Conservation (phyloP, 1,139 yeast species). For the Saccharomyces pastorianus region DNA sequence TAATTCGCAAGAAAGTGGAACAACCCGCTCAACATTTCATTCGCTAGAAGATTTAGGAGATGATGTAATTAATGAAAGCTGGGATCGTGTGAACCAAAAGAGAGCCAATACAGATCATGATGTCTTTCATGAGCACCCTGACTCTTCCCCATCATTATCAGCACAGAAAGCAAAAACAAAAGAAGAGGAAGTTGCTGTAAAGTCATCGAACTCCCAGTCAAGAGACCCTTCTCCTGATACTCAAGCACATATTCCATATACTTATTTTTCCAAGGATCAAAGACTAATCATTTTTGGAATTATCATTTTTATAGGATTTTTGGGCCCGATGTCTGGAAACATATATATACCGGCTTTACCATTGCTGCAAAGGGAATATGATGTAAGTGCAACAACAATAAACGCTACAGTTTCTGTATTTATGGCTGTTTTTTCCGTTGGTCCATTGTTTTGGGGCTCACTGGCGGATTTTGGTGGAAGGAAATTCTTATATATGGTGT, state of each 20-base stretch:
- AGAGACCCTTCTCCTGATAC: not conserved
- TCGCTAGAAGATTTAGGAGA: not conserved
- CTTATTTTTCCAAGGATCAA: conserved; percentile 22
- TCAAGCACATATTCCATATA: conserved; percentile 12
- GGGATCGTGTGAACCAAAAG: not conserved
- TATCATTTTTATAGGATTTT: conserved; percentile 37
- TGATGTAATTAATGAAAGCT: not conserved
- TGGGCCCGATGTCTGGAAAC: conserved; percentile 55
- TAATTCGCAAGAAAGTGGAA: not conserved
- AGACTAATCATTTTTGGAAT: conserved; percentile 19
- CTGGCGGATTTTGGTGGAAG: conserved; percentile 54
- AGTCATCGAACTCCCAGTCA: not conserved
- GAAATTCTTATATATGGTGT: conserved; percentile 41
- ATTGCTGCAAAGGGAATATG: conserved; percentile 37
- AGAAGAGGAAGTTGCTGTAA: not conserved
- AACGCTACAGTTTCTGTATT: conserved; percentile 56
- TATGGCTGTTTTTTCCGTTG: conserved; percentile 48
- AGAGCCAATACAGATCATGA: not conserved
- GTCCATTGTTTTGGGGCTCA: conserved; percentile 50
- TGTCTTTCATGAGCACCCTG: not conserved
- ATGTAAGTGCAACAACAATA: conserved; percentile 39
- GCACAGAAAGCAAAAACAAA: not conserved
- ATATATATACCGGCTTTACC: conserved; percentile 53
- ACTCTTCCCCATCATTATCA: not conserved
- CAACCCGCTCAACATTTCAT: not conserved